Evolutionary conservation across 139 green algal species (phyloP), one percentile per base, ranked within the genome.

Genomic region (Monoraphidium neglectum): DNA sequence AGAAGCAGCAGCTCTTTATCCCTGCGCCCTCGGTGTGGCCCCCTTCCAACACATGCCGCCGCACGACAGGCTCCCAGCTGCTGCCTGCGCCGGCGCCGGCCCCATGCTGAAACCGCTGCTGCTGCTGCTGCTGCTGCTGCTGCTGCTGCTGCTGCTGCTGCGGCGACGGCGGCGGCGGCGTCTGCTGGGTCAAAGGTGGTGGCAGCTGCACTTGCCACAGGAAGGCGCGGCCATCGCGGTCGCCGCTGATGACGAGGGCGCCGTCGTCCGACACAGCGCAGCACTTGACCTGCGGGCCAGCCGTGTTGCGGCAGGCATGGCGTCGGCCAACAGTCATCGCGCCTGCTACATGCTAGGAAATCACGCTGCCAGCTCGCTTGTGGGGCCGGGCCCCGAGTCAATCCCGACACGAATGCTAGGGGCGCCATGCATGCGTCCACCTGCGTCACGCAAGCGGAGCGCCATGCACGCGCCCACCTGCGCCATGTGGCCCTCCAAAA

Each of bases 1-100:
- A 77, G 10, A 78, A 6, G 72, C 72, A 78, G 72, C 72, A 78
- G 40, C 57, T 21, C 49, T 78, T 78, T 0, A 78, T 61, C 32
- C 49, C 47, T 32, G 38, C 68, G 61, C 33, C 30, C 4, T 46
- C 46, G 43, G 36, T 56, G 60, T 78, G 72, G 24, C 43, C 43
- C 43, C 72, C 62, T 36, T 23, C 33, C 35, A 78, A 32, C 2
- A 1, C 49, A 23, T 59, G 43, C 18, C 62, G 32, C 18, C 40
- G 69, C 3, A 78, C n/a, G n/a, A 21, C 33, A 26, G 72, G 60
- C 23, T 72, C 72, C 61, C 46, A 23, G 60, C 3, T 13, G 63
- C 26, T 0, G 61, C 63, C 10, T 1, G 35, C 4, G 54, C 54
- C 15, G 24, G 12, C 21, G 21, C 21, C 21, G 24, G 13, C 47